Conservation (phyloP, 2,329 filamentous ascomycete species). For the Aspergillus texensis region DNA sequence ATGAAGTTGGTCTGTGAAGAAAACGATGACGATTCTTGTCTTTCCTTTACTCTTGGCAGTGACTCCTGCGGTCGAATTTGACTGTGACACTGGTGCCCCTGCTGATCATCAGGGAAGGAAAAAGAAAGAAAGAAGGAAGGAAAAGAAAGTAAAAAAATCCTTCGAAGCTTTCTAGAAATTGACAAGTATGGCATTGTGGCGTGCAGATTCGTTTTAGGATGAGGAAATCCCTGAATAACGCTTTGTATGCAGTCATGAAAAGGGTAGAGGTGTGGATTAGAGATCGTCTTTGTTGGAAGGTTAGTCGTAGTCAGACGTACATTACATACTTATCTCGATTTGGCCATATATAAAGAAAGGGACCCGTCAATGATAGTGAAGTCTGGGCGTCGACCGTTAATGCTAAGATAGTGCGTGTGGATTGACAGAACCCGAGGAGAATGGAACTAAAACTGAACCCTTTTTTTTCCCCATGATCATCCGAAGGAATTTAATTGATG, state of each 20-base stretch:
- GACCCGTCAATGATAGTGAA: conserved; percentile 3
- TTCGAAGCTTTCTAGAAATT: conserved; percentile 1
- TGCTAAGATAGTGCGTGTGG: conserved; percentile 6
- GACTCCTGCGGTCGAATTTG: background rate
- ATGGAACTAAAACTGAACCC: conserved; percentile 9
- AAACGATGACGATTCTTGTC: background rate
- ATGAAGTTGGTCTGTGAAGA: background rate
- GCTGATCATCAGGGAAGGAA: background rate
- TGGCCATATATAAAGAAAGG: conserved; percentile 3
- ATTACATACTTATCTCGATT: background rate
- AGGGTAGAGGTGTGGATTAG: background rate
- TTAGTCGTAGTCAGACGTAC: background rate
- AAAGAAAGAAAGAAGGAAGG: background rate
- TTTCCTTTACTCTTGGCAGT: conserved; percentile 1
- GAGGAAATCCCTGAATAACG: background rate
- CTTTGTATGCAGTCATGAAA: conserved; percentile 4
- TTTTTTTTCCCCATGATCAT: conserved; percentile 10
- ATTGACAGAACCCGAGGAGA: conserved; percentile 14
- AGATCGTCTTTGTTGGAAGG: conserved; percentile 3
- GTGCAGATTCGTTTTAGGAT: conserved; percentile 3
- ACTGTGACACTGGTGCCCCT: background rate
- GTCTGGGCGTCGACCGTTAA: conserved; percentile 10
- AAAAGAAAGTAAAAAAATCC: background rate
- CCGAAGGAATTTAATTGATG: conserved; percentile 8
- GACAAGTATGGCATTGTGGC: conserved; percentile 5